Base-by-base conservation (phyloP, 2,329 filamentous ascomycete genomes). In the Scedosporium apiospermum region DNA sequence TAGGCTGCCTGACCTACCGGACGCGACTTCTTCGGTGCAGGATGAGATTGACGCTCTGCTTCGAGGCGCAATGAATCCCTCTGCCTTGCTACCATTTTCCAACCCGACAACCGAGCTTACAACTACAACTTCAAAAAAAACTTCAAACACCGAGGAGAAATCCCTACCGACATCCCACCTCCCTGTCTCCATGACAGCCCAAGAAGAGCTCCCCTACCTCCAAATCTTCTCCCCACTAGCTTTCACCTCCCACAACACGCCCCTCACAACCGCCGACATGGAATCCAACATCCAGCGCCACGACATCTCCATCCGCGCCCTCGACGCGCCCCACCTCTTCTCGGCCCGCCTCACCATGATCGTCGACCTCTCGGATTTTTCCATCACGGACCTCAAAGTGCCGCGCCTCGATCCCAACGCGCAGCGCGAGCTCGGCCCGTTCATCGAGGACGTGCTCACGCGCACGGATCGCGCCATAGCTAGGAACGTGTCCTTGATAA, bases 151-250 rank as follows among this genome's bases (percentile, higher is more conserved):
- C 3, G 68, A 76, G 1, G 16, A 38, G 9, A 46, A 38, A 18
- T 71, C 82, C 0, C 75, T 81, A 6, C 71, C 77, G 64, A 74
- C 71, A 60, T 89, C 88, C 1, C 89, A 93, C 68, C 81, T 84
- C 60, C 90, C 88, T 0, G 69, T 85, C 1, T 78, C 79, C 1
- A 78, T 92, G 74, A 79, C 82, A 0, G 79, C 88, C 1, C 77
- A 80, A 0, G 84, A 92, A 64, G 84, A 88, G 59, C 74, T 89
- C 2, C 85, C 88, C 0, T 91, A 88, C 66, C 78, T 93, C 0
- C 83, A 88, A 57, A 79, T 88, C 7, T 91, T 95, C 68, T 89
- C 85, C 0, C 84, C 88, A 0, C 79, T 95, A 14, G 77, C 77
- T 0, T 86, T 89, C 63, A 78, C 79, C 0, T 87, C 85, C 0